phyloP scores from a whole-genome alignment of 2,329 filamentous ascomycete genomes.

The Xylariaceae sp. region DNA sequence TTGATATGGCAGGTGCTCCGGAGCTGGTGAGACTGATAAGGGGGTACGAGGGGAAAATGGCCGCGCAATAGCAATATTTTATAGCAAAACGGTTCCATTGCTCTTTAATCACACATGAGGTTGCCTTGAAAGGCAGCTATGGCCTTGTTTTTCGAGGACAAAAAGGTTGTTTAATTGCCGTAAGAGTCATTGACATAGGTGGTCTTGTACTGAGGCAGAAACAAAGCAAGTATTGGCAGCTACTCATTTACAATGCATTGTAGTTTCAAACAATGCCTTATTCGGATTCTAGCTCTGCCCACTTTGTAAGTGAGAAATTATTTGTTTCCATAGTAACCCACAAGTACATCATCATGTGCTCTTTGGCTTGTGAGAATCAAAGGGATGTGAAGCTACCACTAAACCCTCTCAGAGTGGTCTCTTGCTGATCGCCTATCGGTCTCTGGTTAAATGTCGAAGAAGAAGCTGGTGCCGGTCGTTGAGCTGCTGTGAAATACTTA shows the following conservation, averaged over 20 bases:
- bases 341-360: neutral
- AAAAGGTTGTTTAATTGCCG: neutral
- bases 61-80: neutral
- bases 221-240: neutral
- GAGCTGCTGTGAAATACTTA: slow-evolving; percentile 24
- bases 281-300: neutral
- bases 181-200: neutral
- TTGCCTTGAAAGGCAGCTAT: neutral
- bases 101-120: neutral
- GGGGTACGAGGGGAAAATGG: neutral
- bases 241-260: neutral
- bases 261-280: neutral
- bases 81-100: neutral
- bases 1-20: neutral
- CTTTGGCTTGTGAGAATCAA: neutral
- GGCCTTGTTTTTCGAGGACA: neutral
- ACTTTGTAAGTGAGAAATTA: neutral
- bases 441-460: slow-evolving; percentile 24
- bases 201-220: neutral
- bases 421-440: slow-evolving; percentile 15
- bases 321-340: neutral
- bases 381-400: slow-evolving; percentile 18
- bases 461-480: slow-evolving; percentile 24
- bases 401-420: slow-evolving; percentile 17
- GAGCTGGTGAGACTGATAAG: neutral